These are phyloP conservation scores for Geoglossum cookeanum DNA, from an alignment of 2,329 filamentous ascomycete genomes.

Conservation along the genomic window DNA sequence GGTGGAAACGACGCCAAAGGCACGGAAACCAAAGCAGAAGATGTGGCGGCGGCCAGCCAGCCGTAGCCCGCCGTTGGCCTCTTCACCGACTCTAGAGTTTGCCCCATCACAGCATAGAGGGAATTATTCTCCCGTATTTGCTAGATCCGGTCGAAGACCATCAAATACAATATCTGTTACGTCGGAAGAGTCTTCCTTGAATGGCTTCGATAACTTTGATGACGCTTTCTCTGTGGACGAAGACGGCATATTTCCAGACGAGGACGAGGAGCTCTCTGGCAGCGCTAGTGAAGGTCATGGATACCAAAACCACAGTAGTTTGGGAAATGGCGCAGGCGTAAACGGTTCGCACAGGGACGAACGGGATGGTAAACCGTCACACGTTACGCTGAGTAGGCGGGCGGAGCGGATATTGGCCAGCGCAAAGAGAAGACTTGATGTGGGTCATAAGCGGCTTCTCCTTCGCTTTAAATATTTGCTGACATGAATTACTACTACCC, in stretches of 20 bases:
- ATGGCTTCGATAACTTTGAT: conserved; percentile 1
- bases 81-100: conserved; percentile 6
- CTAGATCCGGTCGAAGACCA: background rate
- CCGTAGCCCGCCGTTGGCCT: conserved; percentile 6
- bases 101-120: background rate
- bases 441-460: conserved; percentile 26
- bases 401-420: conserved; percentile 85
- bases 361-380: conserved; percentile 26
- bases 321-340: conserved; percentile 23
- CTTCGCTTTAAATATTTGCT: conserved; percentile 2
- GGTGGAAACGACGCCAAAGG: background rate
- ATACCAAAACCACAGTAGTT: conserved; percentile 17
- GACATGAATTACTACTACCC: conserved; percentile 4
- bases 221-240: conserved; percentile 1
- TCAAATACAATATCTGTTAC: background rate
- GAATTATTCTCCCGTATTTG: background rate
- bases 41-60: conserved; percentile 4
- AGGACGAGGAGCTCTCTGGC: conserved; percentile 12
- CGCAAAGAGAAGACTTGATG: conserved; percentile 73
- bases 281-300: background rate
- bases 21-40: conserved; percentile 3
- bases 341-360: conserved; percentile 34
- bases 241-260: background rate
- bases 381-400: conserved; percentile 56
- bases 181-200: background rate